Conservation (phyloP, 169 alveolate species). For the Plasmodium gaboni region DNA sequence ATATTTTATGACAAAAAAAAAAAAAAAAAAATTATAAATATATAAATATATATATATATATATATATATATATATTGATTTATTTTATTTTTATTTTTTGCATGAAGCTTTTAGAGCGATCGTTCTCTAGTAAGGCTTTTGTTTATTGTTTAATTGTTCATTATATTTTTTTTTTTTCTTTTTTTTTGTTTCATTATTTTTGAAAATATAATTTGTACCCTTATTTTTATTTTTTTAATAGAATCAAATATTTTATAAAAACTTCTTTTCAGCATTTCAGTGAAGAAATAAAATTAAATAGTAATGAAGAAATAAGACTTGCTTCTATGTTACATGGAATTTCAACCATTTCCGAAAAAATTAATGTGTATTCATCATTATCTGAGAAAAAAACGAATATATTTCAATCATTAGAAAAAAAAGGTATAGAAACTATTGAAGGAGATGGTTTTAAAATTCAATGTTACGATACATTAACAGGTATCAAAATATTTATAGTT, state of each 20-base stretch:
- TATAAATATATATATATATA: too few species aligned
- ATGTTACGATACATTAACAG: conserved; percentile 94
- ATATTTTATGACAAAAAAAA: too few species aligned
- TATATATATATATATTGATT: background rate
- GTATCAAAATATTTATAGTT: conserved; percentile 73
- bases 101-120: background rate
- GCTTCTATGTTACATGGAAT: conserved; percentile 96
- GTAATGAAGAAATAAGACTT: conserved; percentile 93
- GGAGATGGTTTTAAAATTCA: conserved; percentile 90
- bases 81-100: background rate
- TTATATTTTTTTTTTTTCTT: background rate
- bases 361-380: conserved; percentile 82
- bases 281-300: conserved; percentile 88
- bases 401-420: conserved; percentile 73
- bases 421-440: conserved; percentile 92
- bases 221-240: background rate
- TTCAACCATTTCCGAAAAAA: conserved; percentile 92
- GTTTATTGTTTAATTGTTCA: background rate
- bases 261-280: conserved; percentile 86
- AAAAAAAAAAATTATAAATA: too few species aligned
- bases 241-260: conserved; percentile 10
- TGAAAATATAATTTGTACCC: background rate
- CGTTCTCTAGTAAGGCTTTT: background rate
- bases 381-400: conserved; percentile 65
- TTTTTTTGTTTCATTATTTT: background rate